Base-by-base conservation (phyloP, 2,329 filamentous ascomycete genomes). In the Penicillium sp. region DNA sequence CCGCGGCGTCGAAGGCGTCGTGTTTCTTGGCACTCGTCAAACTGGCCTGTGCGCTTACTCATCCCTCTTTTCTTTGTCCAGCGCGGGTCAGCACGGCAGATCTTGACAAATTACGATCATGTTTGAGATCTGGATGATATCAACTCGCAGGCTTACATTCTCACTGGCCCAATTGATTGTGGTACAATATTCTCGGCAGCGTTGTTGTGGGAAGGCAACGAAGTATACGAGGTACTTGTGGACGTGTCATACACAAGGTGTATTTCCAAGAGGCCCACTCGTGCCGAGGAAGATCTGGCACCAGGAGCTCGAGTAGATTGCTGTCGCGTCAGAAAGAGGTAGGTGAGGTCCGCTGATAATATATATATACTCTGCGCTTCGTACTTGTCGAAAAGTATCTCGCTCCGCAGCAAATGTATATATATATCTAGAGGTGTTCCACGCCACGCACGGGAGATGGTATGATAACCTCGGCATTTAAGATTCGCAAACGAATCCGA, bases 41-140 rank as follows among this genome's bases (percentile, higher is more conserved):
- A 7, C 41, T 13, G 41, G 31, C 35, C 45, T 56, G 59, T 61
- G 59, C 53, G 59, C 59, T 61, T 61, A 61, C 53, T 61, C 59
- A 61, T 45, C 59, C 23, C 17, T n/a, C 31, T 47, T 41, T 23
- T 23, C 41, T 26, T 19, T 47, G 23, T 5, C 31, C n/a, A 13
- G 17, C 23, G 17, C 11, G 35, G 9, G 8, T 11, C 35, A 41
- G 35, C 11, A 13, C 35, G 11, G 8, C 35, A 15, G 5, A 15
- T 15, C 15, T 41, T 41, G 31, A 35, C 8, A 13, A 35, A 35
- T 35, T 41, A 15, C 11, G 41, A n/a, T 7, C 50, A 53, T 41
- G 26, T 26, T 26, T 55, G 41, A 23, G 26, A 26, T 26, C 26
- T 26, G 3, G 5, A 26, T 26, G 26, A 26, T 26, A 26, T 26